Conservation (phyloP, 2,329 filamentous ascomycete species). For the Chaetothyriales sp. region DNA sequence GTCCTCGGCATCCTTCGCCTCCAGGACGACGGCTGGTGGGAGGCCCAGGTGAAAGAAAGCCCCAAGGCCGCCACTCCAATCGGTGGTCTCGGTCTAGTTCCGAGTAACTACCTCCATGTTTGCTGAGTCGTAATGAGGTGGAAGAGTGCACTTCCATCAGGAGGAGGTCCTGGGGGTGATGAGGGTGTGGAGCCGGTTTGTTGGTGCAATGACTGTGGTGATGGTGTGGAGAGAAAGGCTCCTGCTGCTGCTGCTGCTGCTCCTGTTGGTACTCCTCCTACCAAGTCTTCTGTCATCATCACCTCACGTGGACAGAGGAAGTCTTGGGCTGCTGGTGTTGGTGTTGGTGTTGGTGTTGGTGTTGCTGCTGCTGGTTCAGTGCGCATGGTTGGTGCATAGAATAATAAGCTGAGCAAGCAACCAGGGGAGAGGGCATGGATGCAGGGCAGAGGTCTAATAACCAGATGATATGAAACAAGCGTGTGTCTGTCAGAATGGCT, state of each 20-base stretch:
- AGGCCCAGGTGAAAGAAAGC: slow-evolving; percentile 72
- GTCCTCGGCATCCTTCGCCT: slow-evolving; percentile 73
- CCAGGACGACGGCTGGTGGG: slow-evolving; percentile 97
- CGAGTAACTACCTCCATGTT: slow-evolving; percentile 51
- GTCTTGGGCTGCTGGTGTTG: background rate
- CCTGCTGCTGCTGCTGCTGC: no score
- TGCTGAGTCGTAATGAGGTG: slow-evolving; percentile 24
- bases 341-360: no score
- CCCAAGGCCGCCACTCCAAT: slow-evolving; percentile 27
- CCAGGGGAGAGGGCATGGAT: no score
- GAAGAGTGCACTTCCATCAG: background rate
- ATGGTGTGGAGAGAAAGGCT: background rate
- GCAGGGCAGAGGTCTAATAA: no score
- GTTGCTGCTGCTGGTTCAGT: no score
- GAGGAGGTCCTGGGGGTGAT: background rate
- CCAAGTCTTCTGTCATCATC: background rate
- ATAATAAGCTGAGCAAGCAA: no score
- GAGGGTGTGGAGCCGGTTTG: background rate
- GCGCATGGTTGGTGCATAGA: no score
- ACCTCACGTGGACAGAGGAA: background rate
- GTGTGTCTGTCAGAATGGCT: no score
- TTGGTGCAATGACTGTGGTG: background rate
- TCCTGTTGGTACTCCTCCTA: background rate
- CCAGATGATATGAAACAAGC: no score
- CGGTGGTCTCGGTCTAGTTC: slow-evolving; percentile 45